Evolutionary conservation across 768 basidiomycete genomes (phyloP), one percentile per base, ranked within the genome.

Genomic region (Rhizopogon salebrosus): DNA sequence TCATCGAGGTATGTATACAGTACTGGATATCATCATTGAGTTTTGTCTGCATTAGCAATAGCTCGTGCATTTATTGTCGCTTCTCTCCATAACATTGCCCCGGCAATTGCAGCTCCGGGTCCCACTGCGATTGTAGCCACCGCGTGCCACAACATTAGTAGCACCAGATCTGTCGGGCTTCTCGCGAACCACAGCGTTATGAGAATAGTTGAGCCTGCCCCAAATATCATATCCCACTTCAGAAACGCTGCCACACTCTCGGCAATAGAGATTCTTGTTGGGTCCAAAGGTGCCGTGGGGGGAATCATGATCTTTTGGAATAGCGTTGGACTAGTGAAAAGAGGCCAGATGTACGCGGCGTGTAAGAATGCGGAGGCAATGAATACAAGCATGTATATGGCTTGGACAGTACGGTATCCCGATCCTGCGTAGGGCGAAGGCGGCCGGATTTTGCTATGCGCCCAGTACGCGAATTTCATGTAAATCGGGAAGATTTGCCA

Each of bases 401-500:
- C 49, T 36, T 42, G 54, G n/a, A 57, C 36, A 27, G 37, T 57
- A 14, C 43, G 36, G 20, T 51, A 43, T 27, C 55, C 55, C 9
- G 46, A 39, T 20, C 31, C 22, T 18, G 37, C 31, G 26, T 29
- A 38, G 24, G 2, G 23, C 31, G 49, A 41, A 11, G 52, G 52
- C 10, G 52, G 18, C 23, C 75, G 69, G 51, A 75, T 58, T 37
- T 68, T 49, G 8, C 76, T 62, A 52, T 82, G 75, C 1, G 60
- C 41, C 14, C 54, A 56, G 31, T 73, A 66, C 4, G 74, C 73
- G 20, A 74, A 6, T n/a, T 70, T 70, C 41, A 76, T 66, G 53
- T 64, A 70, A 13, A 74, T 29, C 11, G 80, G 79, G 57, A 75
- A 80, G 23, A 70, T 52, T 54, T 80, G 79, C 79, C 79, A 82